Evolutionary conservation across 345 rosid species (phyloP).

Genomic region (Arabis hirsuta): DNA sequence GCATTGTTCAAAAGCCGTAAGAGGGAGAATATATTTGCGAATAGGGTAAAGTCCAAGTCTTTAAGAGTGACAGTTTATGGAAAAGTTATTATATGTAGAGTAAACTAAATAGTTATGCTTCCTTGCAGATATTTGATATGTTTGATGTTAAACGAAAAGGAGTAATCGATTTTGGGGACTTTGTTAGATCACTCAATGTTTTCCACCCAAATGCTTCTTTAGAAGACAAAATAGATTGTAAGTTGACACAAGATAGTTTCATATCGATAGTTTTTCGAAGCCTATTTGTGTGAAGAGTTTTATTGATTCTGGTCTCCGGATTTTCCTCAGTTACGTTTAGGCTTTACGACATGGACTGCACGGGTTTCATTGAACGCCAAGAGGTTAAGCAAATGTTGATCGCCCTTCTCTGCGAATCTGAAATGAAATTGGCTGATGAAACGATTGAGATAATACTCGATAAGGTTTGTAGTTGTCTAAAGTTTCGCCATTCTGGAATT

Average conservation of each 20-base stretch:
- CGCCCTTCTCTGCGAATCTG: constrained; percentile 95
- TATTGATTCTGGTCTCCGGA: constrained; percentile 12
- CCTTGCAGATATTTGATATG: constrained; percentile 85
- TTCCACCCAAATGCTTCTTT: constrained; percentile 87
- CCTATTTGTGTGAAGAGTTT: constrained; percentile 9
- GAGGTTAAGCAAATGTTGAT: constrained; percentile 99
- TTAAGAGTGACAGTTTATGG: not conserved
- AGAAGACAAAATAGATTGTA: constrained; percentile 90
- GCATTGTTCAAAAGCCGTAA: constrained; percentile 89
- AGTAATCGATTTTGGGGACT: constrained; percentile 92
- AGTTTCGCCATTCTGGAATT: not conserved
- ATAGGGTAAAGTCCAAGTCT: constrained; percentile 57
- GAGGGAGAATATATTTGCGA: constrained; percentile 95
- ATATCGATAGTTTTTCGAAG: not conserved
- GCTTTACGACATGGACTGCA: constrained; percentile 87
- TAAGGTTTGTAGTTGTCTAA: constrained; percentile 56
- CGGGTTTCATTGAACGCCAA: constrained; percentile 95
- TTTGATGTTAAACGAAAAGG: constrained; percentile 93
- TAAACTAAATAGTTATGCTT: not conserved
- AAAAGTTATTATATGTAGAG: not conserved
- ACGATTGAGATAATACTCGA: constrained; percentile 94
- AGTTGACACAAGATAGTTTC: constrained; percentile 42
- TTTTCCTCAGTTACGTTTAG: constrained; percentile 81
- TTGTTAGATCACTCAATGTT: constrained; percentile 84
- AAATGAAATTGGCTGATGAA: constrained; percentile 96